Evolutionary conservation across 805 yeast species (phyloP), one percentile per base, ranked within the genome.

Genomic region (Pichia paraexigua): DNA sequence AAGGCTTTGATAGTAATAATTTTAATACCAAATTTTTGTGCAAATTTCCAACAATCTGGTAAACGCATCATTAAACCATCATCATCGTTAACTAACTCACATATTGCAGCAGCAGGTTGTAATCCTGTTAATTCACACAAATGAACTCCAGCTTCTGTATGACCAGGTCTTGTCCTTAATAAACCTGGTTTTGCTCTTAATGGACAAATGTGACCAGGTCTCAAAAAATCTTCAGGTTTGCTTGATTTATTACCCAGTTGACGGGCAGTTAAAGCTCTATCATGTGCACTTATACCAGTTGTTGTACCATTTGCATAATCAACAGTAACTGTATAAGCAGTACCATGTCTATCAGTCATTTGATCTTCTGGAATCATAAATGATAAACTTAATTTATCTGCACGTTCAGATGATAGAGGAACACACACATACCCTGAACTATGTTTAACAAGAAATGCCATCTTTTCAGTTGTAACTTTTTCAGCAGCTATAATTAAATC

Each of bases 61-160:
- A 90, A 73, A 66, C 99, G 82, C 84, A 91, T 89, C 98, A 94
- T 94, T 57, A 85, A 73, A 0, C 99, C 99, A 63, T 94, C 98
- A 46, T 82, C 85, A 58, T 90, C 98, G 52, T 85, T 80, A 24
- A 94, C 98, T 59, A 94, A 74, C 71, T 94, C 99, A 68, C 98
- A 87, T 60, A 94, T 92, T 39, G 86, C 94, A 17, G 87, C 95
- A 2, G 89, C 99, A 2, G 94, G 95, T 56, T 79, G 79, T 59
- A 87, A 73, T 0, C 89, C 90, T 8, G 92, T 77, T 61, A 91
- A 73, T 61, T 72, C 71, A 64, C 96, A 83, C 56, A 94, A 74
- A 64, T 92, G 96, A 10, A 94, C 95, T 27, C 89, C 90, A 18
- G 99, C 98, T 71, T 94, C 99, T 12, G 99, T 94, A 66, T 94